phyloP scores from a whole-genome alignment of 768 basidiomycete genomes.

The Serpula lacrymans region DNA sequence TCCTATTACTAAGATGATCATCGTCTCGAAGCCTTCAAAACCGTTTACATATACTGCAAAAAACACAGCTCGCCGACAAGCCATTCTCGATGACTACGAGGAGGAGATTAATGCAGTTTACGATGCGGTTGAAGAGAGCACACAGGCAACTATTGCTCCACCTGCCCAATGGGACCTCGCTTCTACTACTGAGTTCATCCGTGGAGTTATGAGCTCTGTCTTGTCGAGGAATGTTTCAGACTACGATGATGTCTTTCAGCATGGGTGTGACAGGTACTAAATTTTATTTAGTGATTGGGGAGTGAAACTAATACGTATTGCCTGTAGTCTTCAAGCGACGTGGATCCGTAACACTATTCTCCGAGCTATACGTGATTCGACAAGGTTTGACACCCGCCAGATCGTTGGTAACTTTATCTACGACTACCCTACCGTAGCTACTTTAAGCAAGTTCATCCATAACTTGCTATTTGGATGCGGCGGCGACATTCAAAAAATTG shows the following conservation, averaged over 20 bases:
- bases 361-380: too few relatives aligned
- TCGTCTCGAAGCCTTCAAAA: constrained; percentile 34
- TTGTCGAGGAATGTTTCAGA: constrained; percentile 24
- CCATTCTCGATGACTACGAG: constrained; percentile 35
- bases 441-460: constrained; percentile 6
- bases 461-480: too few relatives aligned
- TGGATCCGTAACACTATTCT: constrained; percentile 37
- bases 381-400: too few relatives aligned
- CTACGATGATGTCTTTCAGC: constrained; percentile 35
- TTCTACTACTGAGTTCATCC: constrained; percentile 26
- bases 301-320: neutral
- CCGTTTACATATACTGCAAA: constrained; percentile 45
- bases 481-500: too few relatives aligned
- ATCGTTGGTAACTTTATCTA: constrained; percentile 28
- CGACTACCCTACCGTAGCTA: constrained; percentile 24
- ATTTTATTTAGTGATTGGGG: neutral
- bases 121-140: constrained; percentile 26
- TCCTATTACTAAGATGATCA: constrained; percentile 37
- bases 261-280: constrained; percentile 39
- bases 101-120: constrained; percentile 40
- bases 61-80: constrained; percentile 33
- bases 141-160: constrained; percentile 23
- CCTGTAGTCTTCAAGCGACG: constrained; percentile 35
- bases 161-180: constrained; percentile 23
- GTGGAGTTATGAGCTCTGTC: constrained; percentile 31